A percentile compares a stretch with the other conserved stretches of the same genome.
Evolutionary conservation across 1,139 yeast genomes (phyloP).

Genomic region (Hanseniaspora gamundiae): DNA sequence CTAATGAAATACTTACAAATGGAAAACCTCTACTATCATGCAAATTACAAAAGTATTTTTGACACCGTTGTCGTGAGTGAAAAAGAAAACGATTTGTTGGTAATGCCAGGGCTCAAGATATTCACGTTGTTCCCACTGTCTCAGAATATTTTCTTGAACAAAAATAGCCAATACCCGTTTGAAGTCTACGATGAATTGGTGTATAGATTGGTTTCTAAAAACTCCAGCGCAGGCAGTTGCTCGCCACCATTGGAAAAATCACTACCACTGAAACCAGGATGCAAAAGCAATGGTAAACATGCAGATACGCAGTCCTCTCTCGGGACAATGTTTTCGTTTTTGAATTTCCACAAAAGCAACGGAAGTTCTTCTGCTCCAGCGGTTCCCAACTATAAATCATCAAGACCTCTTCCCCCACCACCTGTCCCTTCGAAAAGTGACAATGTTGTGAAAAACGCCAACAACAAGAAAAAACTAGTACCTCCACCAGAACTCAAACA

Average conservation of each 20-base stretch:
- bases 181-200: constrained; percentile 20
- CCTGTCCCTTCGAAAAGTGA: constrained; percentile 8
- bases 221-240: constrained; percentile 12
- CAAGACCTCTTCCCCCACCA: background rate
- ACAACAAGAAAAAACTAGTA: constrained; percentile 10
- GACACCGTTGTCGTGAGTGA: background rate
- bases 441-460: background rate
- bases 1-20: constrained; percentile 1
- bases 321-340: background rate
- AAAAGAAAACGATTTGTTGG: background rate
- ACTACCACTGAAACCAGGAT: background rate
- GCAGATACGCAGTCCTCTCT: background rate
- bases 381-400: background rate
- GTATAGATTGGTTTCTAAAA: constrained; percentile 11
- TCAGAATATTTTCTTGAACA: background rate
- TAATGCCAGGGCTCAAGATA: constrained; percentile 5
- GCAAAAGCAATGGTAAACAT: no score
- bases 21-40: constrained; percentile 1
- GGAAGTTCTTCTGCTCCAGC: background rate
- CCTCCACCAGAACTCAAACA: constrained; percentile 16
- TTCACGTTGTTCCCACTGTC: constrained; percentile 2
- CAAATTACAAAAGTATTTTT: background rate
- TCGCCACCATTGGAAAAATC: background rate
- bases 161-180: constrained; percentile 13
- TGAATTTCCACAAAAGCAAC: constrained; percentile 6